A percentile compares a stretch with the other conserved stretches of the same genome.
phyloP scores from a whole-genome alignment of 2,329 filamentous ascomycete genomes.

The Trichophyton benhamiae region DNA sequence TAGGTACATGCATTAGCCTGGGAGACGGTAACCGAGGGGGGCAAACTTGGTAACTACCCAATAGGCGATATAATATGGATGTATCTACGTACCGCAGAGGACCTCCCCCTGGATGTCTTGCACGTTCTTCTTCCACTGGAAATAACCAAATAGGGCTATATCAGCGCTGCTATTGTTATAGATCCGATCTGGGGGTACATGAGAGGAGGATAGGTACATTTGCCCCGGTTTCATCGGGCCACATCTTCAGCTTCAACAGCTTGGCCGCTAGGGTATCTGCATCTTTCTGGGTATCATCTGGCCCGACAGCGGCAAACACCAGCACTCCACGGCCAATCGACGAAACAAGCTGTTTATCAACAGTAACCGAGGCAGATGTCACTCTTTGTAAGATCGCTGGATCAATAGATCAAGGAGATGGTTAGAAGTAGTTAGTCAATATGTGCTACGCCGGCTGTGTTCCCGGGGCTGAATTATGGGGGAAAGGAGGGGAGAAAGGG shows the following conservation, averaged over 20 bases:
- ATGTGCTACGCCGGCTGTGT: not conserved
- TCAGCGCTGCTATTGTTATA: not conserved
- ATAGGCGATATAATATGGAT: not conserved
- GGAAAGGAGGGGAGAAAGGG: not conserved
- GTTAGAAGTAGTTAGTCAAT: not conserved
- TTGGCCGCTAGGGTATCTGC: constrained; percentile 72
- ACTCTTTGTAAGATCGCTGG: constrained; percentile 86
- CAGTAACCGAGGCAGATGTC: constrained; percentile 86
- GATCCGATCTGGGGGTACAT: not conserved
- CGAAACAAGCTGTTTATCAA: constrained; percentile 80
- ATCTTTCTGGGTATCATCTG: constrained; percentile 81
- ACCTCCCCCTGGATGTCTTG: constrained; percentile 82
- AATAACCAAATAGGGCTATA: not conserved
- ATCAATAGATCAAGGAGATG: not conserved
- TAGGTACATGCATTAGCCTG: not conserved
- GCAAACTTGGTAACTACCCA: not conserved
- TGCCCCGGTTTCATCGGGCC: constrained; percentile 66
- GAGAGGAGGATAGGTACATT: constrained; percentile 37
- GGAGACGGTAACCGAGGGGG: not conserved
- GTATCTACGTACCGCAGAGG: constrained; percentile 60
- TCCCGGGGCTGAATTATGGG: not conserved
- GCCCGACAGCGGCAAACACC: constrained; percentile 82
- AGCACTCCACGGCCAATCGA: constrained; percentile 82
- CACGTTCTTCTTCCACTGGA: constrained; percentile 79
- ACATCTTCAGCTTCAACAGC: constrained; percentile 78